Base-by-base conservation (phyloP, 2,329 filamentous ascomycete genomes). In the Colletotrichum melonis region DNA sequence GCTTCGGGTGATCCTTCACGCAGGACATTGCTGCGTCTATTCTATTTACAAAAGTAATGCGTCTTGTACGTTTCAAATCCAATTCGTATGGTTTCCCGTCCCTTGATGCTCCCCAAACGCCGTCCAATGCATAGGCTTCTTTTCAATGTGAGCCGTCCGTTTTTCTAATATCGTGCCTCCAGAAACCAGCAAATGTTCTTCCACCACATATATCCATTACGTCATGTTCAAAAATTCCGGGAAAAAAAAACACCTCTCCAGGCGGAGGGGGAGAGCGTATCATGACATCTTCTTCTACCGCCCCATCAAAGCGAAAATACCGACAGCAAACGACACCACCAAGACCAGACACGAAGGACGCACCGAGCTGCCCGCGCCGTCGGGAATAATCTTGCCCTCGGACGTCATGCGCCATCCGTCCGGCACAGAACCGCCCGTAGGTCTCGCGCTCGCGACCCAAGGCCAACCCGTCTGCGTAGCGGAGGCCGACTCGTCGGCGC, bases 321-420 rank as follows among this genome's bases (percentile, higher is more conserved):
- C 72, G 73, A 75, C 57, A 56, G 79, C 65, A 65, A 82, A 75
- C 26, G 79, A 78, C 19, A 75, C 56, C 64, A 80, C 67, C 63
- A 80, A 63, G 58, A 78, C 73, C 38, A 79, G 54, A 59, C 77
- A 56, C 68, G 79, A 76, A 30, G 78, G 75, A 8, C 75, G 69
- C 19, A 78, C 63, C 7, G 76, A 70, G 16, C 88, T 87, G 79
- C 90, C 90, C 85, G 91, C 90, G 12, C 62, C 62, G 83, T 88
- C 90, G 80, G 93, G 93, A 79, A 95, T 88, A 78, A 97, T 91
- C 86, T 95, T 96, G 80, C 94, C 94, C 77, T 91, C 89, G 74
- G 91, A 87, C 63, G 92, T 94, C 84, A 97, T 94, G 74, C 92
- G 89, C 94, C 94, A 98, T 73, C 94, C 94, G 78, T 88, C 90